A percentile compares a stretch with the other conserved stretches of the same genome.
Evolutionary conservation across 208 protist genomes (phyloP).

Genomic region (Crithidia thermophila): DNA sequence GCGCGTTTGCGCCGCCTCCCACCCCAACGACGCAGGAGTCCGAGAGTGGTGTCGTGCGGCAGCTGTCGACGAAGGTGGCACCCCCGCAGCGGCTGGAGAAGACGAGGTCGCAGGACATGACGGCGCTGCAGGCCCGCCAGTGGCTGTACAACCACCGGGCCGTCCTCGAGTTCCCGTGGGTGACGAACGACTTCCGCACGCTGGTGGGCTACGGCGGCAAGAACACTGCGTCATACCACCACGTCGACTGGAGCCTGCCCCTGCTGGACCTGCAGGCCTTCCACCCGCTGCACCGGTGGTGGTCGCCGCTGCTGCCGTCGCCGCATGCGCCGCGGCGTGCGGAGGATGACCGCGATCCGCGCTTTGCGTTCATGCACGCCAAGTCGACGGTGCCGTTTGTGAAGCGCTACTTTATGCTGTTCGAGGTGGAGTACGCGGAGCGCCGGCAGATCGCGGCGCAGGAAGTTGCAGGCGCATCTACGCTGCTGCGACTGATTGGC

Average conservation of each 20-base stretch:
- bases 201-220: constrained; percentile 12
- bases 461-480: neutral
- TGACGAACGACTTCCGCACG: constrained; percentile 24
- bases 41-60: neutral
- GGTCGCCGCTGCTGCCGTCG: constrained; percentile 11
- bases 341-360: neutral
- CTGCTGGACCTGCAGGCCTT: constrained; percentile 29
- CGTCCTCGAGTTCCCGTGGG: constrained; percentile 27
- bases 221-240: neutral
- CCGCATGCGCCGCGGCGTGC: neutral
- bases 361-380: constrained; percentile 18
- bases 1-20: neutral
- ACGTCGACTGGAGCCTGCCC: constrained; percentile 15
- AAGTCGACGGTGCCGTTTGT: constrained; percentile 24
- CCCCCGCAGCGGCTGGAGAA: constrained; percentile 1
- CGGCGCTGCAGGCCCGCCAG: no score
- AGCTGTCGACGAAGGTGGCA: neutral
- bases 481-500: neutral
- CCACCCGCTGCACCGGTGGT: constrained; percentile 30
- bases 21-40: no score
- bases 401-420: constrained; percentile 25
- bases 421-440: constrained; percentile 12
- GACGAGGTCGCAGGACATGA: no score
- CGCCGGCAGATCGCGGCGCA: constrained; percentile 2
- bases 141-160: constrained; percentile 15